These are phyloP conservation scores for Penicillium angulare DNA, from an alignment of 495 filamentous ascomycete genomes.

Conservation along the genomic window DNA sequence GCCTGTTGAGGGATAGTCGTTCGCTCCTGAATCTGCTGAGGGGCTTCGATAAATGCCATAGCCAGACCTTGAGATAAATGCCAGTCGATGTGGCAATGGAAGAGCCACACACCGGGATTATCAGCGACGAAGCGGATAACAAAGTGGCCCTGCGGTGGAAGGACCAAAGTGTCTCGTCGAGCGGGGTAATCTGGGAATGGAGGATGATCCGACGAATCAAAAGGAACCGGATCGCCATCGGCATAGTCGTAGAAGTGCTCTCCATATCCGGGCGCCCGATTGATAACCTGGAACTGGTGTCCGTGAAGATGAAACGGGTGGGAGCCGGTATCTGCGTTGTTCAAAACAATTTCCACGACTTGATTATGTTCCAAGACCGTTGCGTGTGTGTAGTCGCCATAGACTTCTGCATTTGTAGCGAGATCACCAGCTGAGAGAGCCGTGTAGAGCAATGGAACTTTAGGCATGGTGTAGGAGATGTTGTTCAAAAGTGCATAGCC, in stretches of 20 bases:
- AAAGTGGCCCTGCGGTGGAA: slow-evolving; percentile 56
- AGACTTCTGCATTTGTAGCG: slow-evolving; percentile 63
- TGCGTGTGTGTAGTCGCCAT: slow-evolving; percentile 70
- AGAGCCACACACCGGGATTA: slow-evolving; percentile 61
- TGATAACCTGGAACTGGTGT: slow-evolving; percentile 74
- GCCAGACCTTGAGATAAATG: slow-evolving; percentile 50
- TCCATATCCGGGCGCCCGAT: slow-evolving; percentile 44
- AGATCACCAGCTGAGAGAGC: slow-evolving; percentile 61
- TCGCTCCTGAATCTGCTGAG: slow-evolving; percentile 58
- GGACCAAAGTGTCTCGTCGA: slow-evolving; percentile 55
- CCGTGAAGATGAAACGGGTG: slow-evolving; percentile 92
- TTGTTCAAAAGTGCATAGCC: slow-evolving; percentile 74
- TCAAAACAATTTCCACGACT: slow-evolving; percentile 74
- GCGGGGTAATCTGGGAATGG: slow-evolving; percentile 43
- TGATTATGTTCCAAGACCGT: slow-evolving; percentile 66
- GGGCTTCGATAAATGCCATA: slow-evolving; percentile 53
- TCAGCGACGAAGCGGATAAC: slow-evolving; percentile 67
- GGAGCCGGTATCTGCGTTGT: slow-evolving; percentile 70
- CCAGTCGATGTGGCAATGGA: slow-evolving; percentile 71
- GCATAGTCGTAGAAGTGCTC: slow-evolving; percentile 36
- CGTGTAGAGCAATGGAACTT: slow-evolving; percentile 79
- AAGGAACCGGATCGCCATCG: slow-evolving; percentile 36
- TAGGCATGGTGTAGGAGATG: slow-evolving; percentile 69
- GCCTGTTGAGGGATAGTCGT: slow-evolving; percentile 64
- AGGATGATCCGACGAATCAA: slow-evolving; percentile 37